Percentiles rank a stretch among this genome's conserved stretches.
Conservation (phyloP, 495 filamentous ascomycete genomes). For the Podospora appendiculata region DNA sequence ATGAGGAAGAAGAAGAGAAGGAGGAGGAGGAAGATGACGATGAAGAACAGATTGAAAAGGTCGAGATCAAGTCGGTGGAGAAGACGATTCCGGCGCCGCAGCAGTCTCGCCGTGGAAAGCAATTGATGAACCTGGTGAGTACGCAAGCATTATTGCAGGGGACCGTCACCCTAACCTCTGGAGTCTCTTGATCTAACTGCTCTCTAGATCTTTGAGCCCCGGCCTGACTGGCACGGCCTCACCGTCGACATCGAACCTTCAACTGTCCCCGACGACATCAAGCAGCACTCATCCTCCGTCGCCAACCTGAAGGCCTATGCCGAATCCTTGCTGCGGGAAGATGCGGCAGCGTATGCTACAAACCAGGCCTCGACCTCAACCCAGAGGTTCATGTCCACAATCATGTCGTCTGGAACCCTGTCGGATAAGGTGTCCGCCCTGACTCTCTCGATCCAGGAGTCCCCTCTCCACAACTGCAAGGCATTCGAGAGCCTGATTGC, state of each 20-base stretch:
- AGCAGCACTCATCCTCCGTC: conserved; percentile 50
- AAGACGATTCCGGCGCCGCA: conserved; percentile 9
- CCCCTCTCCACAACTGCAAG: conserved; percentile 84
- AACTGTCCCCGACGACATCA: conserved; percentile 35
- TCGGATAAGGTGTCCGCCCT: conserved; percentile 95
- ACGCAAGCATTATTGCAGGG: conserved; percentile 1
- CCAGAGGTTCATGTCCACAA: conserved; percentile 88
- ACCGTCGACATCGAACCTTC: conserved; percentile 50
- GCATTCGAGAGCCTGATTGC: conserved; percentile 74
- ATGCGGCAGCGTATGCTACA: conserved; percentile 55
- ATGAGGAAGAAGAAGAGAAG: conserved; percentile 17
- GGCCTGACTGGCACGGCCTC: conserved; percentile 78
- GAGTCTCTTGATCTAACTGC: no score
- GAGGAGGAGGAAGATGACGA: conserved; percentile 15
- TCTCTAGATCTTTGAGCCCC: conserved; percentile 59
- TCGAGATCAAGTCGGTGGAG: conserved; percentile 6
- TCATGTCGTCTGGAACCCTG: conserved; percentile 92
- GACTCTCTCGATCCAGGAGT: conserved; percentile 90
- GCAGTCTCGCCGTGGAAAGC: conserved; percentile 15
- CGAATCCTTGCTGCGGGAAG: conserved; percentile 62
- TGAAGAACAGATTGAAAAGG: conserved; percentile 1
- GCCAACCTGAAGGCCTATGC: conserved; percentile 71
- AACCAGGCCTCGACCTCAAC: conserved; percentile 58
- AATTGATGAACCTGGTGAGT: conserved; percentile 34
- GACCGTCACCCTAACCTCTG: no score